phyloP scores from a whole-genome alignment of 1,284 basidiomycete species.

The Leccinum solheimii region DNA sequence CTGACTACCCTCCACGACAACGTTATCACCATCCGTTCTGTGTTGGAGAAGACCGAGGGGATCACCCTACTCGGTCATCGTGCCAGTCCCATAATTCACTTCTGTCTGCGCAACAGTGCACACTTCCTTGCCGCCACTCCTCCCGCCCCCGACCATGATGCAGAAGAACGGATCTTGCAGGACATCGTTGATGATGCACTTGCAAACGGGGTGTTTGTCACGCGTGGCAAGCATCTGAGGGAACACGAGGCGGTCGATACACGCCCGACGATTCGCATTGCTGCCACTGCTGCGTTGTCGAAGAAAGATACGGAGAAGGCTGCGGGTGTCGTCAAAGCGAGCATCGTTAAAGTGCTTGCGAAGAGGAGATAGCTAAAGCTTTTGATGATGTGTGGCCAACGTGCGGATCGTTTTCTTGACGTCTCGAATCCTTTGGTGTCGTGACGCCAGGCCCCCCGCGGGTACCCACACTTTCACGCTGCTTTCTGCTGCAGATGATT shows the following conservation, averaged over 20 bases:
- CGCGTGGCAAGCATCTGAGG: constrained; percentile 76
- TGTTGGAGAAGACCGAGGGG: constrained; percentile 80
- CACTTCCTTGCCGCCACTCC: constrained; percentile 29
- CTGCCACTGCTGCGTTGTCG: constrained; percentile 73
- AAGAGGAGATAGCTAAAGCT: constrained; percentile 40
- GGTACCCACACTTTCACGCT: neutral
- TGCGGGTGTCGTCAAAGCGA: constrained; percentile 70
- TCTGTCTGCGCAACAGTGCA: constrained; percentile 58
- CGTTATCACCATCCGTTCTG: constrained; percentile 67
- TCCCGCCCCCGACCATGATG: constrained; percentile 54
- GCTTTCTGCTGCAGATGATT: neutral
- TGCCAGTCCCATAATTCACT: constrained; percentile 85
- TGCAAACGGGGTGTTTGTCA: constrained; percentile 78
- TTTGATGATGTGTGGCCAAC: neutral
- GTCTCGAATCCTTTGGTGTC: neutral
- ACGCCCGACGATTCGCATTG: constrained; percentile 86
- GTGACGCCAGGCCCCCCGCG: neutral
- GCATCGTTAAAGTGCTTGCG: constrained; percentile 69
- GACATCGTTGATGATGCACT: constrained; percentile 86
- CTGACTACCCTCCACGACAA: constrained; percentile 82
- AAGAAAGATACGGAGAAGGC: constrained; percentile 94
- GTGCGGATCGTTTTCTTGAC: neutral
- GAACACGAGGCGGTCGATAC: constrained; percentile 84
- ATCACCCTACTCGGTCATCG: constrained; percentile 85
- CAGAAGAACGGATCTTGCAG: constrained; percentile 80